Conservation (phyloP, 2,329 filamentous ascomycete species). For the Hypomyces perniciosus region DNA sequence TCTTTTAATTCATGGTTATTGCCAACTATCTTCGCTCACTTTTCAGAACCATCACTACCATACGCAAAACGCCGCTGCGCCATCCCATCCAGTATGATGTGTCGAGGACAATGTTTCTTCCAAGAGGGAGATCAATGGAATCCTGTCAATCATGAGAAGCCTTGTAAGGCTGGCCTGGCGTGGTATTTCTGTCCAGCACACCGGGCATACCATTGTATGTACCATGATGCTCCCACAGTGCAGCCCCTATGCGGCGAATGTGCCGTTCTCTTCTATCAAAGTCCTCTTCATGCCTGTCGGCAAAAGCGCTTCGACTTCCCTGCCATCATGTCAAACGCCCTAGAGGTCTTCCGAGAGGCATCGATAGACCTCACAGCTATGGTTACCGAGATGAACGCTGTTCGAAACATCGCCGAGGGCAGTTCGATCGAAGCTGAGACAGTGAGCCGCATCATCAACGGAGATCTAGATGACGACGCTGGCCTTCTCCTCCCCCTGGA, state of each 20-base stretch:
- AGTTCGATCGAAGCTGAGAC: too few relatives aligned
- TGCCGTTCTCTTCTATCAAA: slow-evolving; percentile 23
- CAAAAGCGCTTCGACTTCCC: slow-evolving; percentile 15
- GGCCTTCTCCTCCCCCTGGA: too few relatives aligned
- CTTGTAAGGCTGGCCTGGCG: slow-evolving; percentile 15
- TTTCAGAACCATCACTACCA: not conserved
- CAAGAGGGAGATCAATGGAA: not conserved
- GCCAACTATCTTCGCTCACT: not conserved
- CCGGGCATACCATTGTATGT: slow-evolving; percentile 22
- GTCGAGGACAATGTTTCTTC: slow-evolving; percentile 22
- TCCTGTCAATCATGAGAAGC: slow-evolving; percentile 18
- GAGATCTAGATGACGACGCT: too few relatives aligned
- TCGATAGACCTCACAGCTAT: too few relatives aligned
- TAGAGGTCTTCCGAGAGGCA: too few relatives aligned
- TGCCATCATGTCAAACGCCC: slow-evolving; percentile 4
- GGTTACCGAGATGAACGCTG: too few relatives aligned
- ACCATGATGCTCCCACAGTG: not conserved
- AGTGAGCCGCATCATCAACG: too few relatives aligned
- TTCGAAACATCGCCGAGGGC: too few relatives aligned
- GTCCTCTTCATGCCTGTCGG: slow-evolving; percentile 17
- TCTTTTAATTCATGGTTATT: not conserved
- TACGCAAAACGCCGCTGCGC: too few relatives aligned
- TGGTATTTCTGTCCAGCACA: slow-evolving; percentile 29
- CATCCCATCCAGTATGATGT: slow-evolving; percentile 14
- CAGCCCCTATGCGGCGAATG: slow-evolving; percentile 31